Percentiles rank a stretch among this genome's conserved stretches.
phyloP scores from a whole-genome alignment of 345 rosid genomes.

The Gossypium arboreum region DNA sequence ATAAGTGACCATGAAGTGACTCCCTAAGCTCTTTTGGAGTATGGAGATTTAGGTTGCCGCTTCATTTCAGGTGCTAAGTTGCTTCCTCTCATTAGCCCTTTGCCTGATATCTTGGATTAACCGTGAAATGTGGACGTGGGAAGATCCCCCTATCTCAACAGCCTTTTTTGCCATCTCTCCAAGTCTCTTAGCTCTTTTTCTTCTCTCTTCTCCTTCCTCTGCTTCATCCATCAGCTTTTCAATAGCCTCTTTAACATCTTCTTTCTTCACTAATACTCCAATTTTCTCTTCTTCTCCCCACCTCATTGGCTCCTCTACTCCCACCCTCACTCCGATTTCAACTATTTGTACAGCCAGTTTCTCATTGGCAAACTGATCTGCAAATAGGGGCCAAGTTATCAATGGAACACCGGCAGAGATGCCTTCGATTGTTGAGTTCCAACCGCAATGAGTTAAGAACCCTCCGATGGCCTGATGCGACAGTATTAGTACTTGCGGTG shows the following conservation, averaged over 20 bases:
- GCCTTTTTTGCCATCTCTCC: conserved; percentile 26
- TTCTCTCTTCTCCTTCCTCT: conserved; percentile 19
- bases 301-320: conserved; percentile 12
- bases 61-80: no score
- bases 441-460: conserved; percentile 32
- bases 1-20: no score
- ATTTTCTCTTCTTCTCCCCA: conserved; percentile 13
- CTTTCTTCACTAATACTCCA: conserved; percentile 20
- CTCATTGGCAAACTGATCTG: conserved; percentile 40
- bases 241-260: conserved; percentile 20
- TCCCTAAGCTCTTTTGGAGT: no score
- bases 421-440: no score
- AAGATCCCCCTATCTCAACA: conserved; percentile 27
- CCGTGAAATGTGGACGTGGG: conserved; percentile 14
- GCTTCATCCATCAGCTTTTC: conserved; percentile 23
- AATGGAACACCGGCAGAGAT: conserved; percentile 24
- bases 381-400: conserved; percentile 35
- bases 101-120: conserved; percentile 22
- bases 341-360: conserved; percentile 26
- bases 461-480: conserved; percentile 33
- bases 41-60: no score
- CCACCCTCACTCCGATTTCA: conserved; percentile 22
- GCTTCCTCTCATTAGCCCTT: no score
- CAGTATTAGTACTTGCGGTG: conserved; percentile 32
- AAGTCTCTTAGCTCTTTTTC: conserved; percentile 20